Percentiles rank a stretch among this genome's conserved stretches.
phyloP scores from a whole-genome alignment of 1,284 basidiomycete genomes.

The Ustilago hordei region DNA sequence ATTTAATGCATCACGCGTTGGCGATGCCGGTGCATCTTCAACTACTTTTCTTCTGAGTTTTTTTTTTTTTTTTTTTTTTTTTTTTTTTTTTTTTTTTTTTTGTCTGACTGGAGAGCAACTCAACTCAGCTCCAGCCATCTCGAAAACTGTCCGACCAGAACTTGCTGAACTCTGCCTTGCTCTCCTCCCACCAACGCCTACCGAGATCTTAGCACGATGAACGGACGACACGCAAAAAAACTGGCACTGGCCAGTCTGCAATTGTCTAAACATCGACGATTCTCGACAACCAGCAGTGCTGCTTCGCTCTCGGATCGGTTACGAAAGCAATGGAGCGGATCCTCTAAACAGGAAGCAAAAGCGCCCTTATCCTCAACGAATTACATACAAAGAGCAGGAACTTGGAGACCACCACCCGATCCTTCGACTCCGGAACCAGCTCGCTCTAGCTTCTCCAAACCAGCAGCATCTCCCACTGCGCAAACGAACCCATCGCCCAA shows the following conservation, averaged over 20 bases:
- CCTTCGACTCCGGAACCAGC: background rate
- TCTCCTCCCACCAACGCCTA: background rate
- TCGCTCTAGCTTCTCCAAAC: background rate
- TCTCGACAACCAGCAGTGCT: slow-evolving; percentile 18
- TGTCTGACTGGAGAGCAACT: background rate
- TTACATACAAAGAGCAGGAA: background rate
- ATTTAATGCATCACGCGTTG: too few relatives aligned
- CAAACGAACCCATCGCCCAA: background rate
- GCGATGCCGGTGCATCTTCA: too few relatives aligned
- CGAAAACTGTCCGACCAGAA: background rate
- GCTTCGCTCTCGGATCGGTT: slow-evolving; percentile 14
- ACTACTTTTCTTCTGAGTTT: too few relatives aligned
- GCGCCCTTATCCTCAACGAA: background rate
- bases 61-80: too few relatives aligned
- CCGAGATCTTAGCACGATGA: slow-evolving; percentile 14
- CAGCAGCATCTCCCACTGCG: background rate
- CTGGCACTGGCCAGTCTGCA: slow-evolving; percentile 17
- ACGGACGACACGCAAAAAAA: slow-evolving; percentile 2
- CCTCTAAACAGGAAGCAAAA: background rate
- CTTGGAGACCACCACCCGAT: background rate
- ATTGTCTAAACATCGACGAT: slow-evolving; percentile 2
- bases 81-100: too few relatives aligned
- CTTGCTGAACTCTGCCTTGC: background rate
- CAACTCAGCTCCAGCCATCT: background rate
- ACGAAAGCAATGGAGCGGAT: slow-evolving; percentile 16